Evolutionary conservation across 2,329 filamentous ascomycete species (phyloP).

Genomic region (Phyllosticta ampelicida): DNA sequence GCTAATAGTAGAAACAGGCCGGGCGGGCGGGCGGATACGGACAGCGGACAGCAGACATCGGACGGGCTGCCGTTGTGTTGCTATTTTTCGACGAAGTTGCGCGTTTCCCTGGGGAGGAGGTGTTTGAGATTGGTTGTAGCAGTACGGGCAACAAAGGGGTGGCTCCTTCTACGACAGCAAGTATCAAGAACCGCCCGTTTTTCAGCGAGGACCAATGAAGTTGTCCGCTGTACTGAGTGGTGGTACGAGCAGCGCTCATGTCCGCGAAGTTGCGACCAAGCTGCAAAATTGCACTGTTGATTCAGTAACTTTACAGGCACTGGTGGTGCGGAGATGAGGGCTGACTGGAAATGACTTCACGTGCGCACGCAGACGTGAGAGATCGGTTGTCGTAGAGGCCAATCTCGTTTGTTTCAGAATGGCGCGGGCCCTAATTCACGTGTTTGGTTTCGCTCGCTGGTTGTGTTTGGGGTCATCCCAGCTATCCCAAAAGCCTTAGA

Average conservation of each 20-base stretch:
- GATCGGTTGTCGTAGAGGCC: background rate
- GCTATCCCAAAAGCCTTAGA: background rate
- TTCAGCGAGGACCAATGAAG: no score
- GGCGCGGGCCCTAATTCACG: background rate
- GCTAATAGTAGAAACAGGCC: background rate
- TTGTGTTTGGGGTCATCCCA: background rate
- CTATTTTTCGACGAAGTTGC: background rate
- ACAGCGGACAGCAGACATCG: no score
- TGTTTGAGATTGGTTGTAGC: background rate
- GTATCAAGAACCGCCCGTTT: background rate
- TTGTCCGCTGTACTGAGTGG: background rate
- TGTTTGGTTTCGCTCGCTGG: background rate
- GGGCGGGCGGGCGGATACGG: background rate
- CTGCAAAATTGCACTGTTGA: background rate
- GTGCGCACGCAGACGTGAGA: background rate
- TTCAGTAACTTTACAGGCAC: background rate
- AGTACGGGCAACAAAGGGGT: background rate
- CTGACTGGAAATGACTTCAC: background rate
- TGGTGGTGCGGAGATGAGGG: background rate
- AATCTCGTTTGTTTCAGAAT: background rate
- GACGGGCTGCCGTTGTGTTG: background rate
- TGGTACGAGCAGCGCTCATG: background rate
- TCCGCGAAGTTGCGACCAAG: no score
- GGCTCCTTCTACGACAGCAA: background rate
- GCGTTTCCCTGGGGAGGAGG: background rate